Base-by-base conservation (phyloP, 169 alveolate species). In the Pseudocohnilembus persalinus region DNA sequence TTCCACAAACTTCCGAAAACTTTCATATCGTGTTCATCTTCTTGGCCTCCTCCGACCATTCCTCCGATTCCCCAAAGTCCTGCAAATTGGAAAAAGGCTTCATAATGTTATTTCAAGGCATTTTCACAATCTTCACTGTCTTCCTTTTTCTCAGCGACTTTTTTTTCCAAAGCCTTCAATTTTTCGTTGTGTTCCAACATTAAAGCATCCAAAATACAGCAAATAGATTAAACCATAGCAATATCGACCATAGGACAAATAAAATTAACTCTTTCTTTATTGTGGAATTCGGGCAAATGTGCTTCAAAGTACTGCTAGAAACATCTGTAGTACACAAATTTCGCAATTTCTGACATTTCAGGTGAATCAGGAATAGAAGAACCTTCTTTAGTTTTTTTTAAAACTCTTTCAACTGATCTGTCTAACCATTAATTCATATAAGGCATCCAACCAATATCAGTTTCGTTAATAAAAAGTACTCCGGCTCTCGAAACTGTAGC, bases 401-500 rank as follows among this genome's bases (percentile, higher is more conserved):
- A 77, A 1, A 85, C 75, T 77, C 85, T 88, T 74, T 88, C 89
- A 86, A 90, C 90, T 24, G 83, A 72, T 34, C 94, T 93, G 82
- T 96, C 98, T 68, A 97, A 93, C 99, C 99, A 97, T 34, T 98
- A 93, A 87, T 97, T 98, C 91, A 98, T 92, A 92, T 90, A 96
- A 32, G 99, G 98, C 90, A 95, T 95, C 94, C 98, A 97, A 83
- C 99, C 99, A 64, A 97, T 96, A 94, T 98, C 99, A 84, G 97
- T 93, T 91, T 96, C 99, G 90, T 98, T 98, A 73, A 98, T 98
- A 91, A 96, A 98, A 82, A 98, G 95, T 91, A 98, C 99, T 76
- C 99, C 99, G 31, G 99, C 98, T 84, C 99, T 94, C n/a, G 99
- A 95, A 28, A 98, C 98, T 1, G 99, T 98, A 15, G 99, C 99